Conservation (phyloP, 2,329 filamentous ascomycete species). For the Ophiognomonia clavigignenti-juglandacearum region DNA sequence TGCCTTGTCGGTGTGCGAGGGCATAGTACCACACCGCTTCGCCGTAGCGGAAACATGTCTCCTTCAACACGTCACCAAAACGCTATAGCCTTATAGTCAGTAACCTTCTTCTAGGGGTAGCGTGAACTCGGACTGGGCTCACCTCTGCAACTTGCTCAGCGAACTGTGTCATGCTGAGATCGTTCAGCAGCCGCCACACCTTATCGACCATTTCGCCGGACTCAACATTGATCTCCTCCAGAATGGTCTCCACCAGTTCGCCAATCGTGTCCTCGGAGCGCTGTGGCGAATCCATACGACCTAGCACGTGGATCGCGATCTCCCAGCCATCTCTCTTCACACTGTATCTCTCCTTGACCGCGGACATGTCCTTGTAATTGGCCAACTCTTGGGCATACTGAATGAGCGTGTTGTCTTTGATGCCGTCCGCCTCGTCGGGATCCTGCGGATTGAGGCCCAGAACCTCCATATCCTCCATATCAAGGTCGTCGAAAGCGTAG, state of each 20-base stretch:
- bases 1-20: slow-evolving; percentile 70
- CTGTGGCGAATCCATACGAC: slow-evolving; percentile 69
- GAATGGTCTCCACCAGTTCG: slow-evolving; percentile 61
- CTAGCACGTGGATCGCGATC: slow-evolving; percentile 76
- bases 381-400: slow-evolving; percentile 69
- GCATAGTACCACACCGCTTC: slow-evolving; percentile 89
- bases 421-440: slow-evolving; percentile 56
- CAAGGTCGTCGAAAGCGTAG: slow-evolving; percentile 61
- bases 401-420: slow-evolving; percentile 74
- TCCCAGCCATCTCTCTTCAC: slow-evolving; percentile 74
- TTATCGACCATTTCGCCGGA: slow-evolving; percentile 73
- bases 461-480: slow-evolving; percentile 80
- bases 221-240: slow-evolving; percentile 59
- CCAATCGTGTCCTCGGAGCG: slow-evolving; percentile 70
- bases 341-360: slow-evolving; percentile 25
- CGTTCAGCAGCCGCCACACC: slow-evolving; percentile 71
- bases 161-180: slow-evolving; percentile 72
- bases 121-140: slow-evolving; percentile 31
- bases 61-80: slow-evolving; percentile 74
- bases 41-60: slow-evolving; percentile 72
- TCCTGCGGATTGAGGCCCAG: slow-evolving; percentile 61
- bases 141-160: slow-evolving; percentile 81
- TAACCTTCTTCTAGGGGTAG: background rate
- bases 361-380: slow-evolving; percentile 44
- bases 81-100: slow-evolving; percentile 49